Conservation (phyloP, 768 basidiomycete species). For the Lactarius evosmus region DNA sequence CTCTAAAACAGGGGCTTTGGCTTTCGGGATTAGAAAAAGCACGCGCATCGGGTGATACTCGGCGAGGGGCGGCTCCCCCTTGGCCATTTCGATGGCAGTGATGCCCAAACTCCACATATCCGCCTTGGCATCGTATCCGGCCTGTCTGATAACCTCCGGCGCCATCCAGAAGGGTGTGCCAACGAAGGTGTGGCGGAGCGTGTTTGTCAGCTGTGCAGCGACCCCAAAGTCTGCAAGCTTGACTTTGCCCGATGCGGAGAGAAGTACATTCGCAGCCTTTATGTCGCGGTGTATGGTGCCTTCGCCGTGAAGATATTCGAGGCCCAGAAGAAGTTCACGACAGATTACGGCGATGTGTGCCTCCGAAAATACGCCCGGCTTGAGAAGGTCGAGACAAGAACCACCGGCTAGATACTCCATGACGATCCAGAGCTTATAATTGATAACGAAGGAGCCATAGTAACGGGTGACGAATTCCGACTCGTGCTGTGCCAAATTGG, state of each 20-base stretch:
- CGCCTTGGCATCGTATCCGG: constrained; percentile 93
- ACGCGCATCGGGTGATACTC: constrained; percentile 99
- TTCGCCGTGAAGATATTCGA: constrained; percentile 94
- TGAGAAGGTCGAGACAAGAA: constrained; percentile 95
- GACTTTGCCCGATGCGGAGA: constrained; percentile 88
- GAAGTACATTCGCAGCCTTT: constrained; percentile 94
- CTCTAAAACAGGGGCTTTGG: constrained; percentile 87
- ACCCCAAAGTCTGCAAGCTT: constrained; percentile 99
- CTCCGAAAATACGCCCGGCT: constrained; percentile 87
- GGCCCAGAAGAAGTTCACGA: constrained; percentile 86
- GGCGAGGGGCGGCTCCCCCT: constrained; percentile 92
- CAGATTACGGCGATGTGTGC: constrained; percentile 93
- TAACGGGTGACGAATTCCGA: constrained; percentile 96
- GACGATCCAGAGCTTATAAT: constrained; percentile 98
- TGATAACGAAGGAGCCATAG: constrained; percentile 94
- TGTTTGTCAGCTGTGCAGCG: constrained; percentile 93
- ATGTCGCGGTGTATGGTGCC: constrained; percentile 98
- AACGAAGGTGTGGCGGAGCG: constrained; percentile 94
- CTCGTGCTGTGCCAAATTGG: constrained; percentile 92
- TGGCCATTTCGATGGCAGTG: constrained; percentile 97
- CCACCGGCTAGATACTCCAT: constrained; percentile 99
- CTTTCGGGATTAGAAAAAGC: constrained; percentile 95
- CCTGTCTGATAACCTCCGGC: constrained; percentile 95
- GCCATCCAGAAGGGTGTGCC: constrained; percentile 99
- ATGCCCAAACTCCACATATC: constrained; percentile 99